phyloP scores from a whole-genome alignment of 169 alveolate species.

The Plasmodium gonderi region DNA sequence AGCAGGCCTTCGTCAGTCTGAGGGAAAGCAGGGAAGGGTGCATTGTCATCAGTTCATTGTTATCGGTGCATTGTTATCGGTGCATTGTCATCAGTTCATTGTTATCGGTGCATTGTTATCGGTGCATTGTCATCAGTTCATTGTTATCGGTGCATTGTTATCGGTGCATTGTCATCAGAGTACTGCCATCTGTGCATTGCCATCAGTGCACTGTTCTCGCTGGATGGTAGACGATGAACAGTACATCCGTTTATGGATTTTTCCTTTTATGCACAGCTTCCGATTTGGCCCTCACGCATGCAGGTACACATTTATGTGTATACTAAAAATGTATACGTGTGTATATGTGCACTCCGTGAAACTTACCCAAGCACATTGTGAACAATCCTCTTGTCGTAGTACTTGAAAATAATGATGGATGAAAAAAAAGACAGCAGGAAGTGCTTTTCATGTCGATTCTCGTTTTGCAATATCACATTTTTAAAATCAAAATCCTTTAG shows the following conservation, averaged over 20 bases:
- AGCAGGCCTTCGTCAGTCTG: conserved; percentile 57
- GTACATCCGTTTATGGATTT: too few species aligned
- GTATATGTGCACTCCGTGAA: not conserved
- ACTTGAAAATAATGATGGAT: conserved; percentile 63
- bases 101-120: too few species aligned
- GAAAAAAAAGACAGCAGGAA: conserved; percentile 41
- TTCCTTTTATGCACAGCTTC: too few species aligned
- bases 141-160: too few species aligned
- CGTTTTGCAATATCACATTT: conserved; percentile 14
- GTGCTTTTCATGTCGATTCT: conserved; percentile 24
- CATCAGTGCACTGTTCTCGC: too few species aligned
- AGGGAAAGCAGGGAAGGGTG: not conserved
- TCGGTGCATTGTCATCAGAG: too few species aligned
- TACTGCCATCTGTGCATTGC: too few species aligned
- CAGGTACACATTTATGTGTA: not conserved
- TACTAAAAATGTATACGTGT: not conserved
- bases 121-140: too few species aligned
- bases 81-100: too few species aligned
- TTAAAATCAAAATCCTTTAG: conserved; percentile 26
- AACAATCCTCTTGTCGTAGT: conserved; percentile 41
- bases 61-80: too few species aligned
- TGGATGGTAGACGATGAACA: too few species aligned
- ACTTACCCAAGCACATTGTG: conserved; percentile 49
- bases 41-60: too few species aligned
- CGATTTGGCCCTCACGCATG: not conserved